Percentiles rank a stretch among this genome's conserved stretches.
Conservation (phyloP, 2,329 filamentous ascomycete species). For the Cercospora sojina region DNA sequence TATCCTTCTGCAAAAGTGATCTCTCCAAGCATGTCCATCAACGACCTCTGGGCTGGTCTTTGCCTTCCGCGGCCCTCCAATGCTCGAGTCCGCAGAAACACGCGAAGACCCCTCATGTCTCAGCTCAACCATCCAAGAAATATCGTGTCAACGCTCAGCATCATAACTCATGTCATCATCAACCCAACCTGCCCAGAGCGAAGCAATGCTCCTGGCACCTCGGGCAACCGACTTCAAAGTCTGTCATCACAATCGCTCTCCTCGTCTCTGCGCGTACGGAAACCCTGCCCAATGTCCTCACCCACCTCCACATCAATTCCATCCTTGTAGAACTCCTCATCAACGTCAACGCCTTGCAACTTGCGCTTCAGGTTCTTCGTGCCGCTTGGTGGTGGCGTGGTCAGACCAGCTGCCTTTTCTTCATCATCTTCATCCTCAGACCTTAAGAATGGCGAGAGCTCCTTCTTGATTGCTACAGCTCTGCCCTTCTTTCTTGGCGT, state of each 20-base stretch:
- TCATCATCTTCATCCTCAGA: constrained; percentile 3
- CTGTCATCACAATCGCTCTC: neutral
- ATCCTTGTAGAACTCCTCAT: constrained; percentile 18
- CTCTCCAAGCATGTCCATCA: neutral
- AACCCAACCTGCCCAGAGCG: neutral
- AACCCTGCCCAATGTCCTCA: constrained; percentile 30
- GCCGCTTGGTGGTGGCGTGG: neutral
- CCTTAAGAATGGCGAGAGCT: neutral
- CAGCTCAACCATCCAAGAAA: neutral
- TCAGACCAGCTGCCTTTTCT: neutral
- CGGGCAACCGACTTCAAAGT: neutral
- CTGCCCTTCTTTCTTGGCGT: neutral
- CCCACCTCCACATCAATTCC: constrained; percentile 29
- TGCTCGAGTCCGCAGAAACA: neutral
- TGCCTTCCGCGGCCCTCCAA: neutral
- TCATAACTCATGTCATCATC: neutral
- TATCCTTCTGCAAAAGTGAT: neutral
- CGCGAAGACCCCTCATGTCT: neutral
- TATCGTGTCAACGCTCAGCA: neutral
- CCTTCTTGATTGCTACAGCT: neutral
- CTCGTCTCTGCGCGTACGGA: constrained; percentile 9
- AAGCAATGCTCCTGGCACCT: neutral
- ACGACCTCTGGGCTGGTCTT: neutral
- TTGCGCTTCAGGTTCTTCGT: constrained; percentile 13
- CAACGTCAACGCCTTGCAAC: constrained; percentile 4